Base-by-base conservation (phyloP, 1,284 basidiomycete species). In the Gymnopus androsaceus region DNA sequence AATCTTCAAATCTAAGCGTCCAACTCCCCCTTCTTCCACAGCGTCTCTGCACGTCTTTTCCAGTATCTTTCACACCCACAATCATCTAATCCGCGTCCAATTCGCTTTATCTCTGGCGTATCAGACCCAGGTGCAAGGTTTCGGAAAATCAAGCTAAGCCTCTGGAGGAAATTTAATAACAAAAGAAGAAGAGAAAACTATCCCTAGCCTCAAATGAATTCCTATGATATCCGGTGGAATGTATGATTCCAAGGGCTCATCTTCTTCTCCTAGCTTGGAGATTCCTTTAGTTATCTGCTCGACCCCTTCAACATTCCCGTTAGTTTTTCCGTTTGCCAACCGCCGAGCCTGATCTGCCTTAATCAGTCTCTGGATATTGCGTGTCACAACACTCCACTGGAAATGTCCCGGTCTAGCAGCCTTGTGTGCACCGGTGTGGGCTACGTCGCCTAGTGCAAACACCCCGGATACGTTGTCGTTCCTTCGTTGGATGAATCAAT, bases 361-460 rank as follows among this genome's bases (percentile, higher is more conserved):
- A 7, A 56, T 52, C 12, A 56, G 49, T 45, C 36, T 46, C n/a
- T 38, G 41, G 19, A 56, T 51, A 33, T 56, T 56, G 25, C 27
- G 30, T n/a, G 44, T 49, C 8, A 46, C 41, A 2, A 56, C 55
- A 6, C 51, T 49, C 5, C 33, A 49, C 27, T 56, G 55, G 31
- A 51, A 51, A 19, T 52, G 37, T n/a, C 49, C 55, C 1, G 55
- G 55, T 30, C 55, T 23, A 15, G 55, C 55, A 36, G 55, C 55
- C 36, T 56, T 56, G 41, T 56, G 55, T 17, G 55, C 55, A 12
- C 55, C 55, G 15, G 55, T 56, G 25, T 56, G 23, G 7, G 55
- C 55, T 28, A 56, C 55, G 14, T 56, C 55, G 19, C 55, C 55
- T 3, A 56, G 25, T 5, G 55, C 48, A 21, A 56, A 56, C 14